Percentiles rank a stretch among this genome's conserved stretches.
Evolutionary conservation across 306 rosid species (phyloP).

Genomic region (Cucurbita ficifolia): DNA sequence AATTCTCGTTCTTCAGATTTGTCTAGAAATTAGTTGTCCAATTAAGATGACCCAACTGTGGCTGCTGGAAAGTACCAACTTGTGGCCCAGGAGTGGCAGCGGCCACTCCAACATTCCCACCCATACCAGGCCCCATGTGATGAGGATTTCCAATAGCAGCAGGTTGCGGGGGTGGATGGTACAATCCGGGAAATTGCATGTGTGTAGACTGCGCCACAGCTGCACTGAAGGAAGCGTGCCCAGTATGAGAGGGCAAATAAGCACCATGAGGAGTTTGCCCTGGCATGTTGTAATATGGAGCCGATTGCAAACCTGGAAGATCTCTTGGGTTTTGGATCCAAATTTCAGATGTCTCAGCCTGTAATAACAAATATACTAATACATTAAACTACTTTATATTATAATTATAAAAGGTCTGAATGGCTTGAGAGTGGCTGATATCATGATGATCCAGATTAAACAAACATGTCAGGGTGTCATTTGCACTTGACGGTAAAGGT

Average conservation of each 20-base stretch:
- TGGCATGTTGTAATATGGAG: conserved; percentile 71
- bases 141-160: conserved; percentile 58
- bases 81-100: conserved; percentile 83
- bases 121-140: conserved; percentile 75
- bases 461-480: neutral
- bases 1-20: conserved; percentile 9
- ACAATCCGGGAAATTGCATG: conserved; percentile 95
- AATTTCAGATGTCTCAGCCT: conserved; percentile 95
- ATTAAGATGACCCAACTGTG: conserved; percentile 75
- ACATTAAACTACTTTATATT: neutral
- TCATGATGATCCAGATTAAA: neutral
- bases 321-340: conserved; percentile 97
- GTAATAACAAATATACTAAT: conserved; percentile 8
- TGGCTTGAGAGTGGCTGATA: neutral
- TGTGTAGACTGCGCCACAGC: conserved; percentile 93
- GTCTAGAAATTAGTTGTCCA: conserved; percentile 87
- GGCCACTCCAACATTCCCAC: conserved; percentile 75
- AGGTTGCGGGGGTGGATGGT: conserved; percentile 71
- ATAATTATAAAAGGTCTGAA: neutral
- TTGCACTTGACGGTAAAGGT: neutral
- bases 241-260: conserved; percentile 69
- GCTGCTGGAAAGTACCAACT: conserved; percentile 86
- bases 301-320: conserved; percentile 66
- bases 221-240: conserved; percentile 66
- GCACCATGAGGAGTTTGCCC: conserved; percentile 81